Conservation (phyloP, 1,284 basidiomycete species). For the Vanrija pseudolonga region DNA sequence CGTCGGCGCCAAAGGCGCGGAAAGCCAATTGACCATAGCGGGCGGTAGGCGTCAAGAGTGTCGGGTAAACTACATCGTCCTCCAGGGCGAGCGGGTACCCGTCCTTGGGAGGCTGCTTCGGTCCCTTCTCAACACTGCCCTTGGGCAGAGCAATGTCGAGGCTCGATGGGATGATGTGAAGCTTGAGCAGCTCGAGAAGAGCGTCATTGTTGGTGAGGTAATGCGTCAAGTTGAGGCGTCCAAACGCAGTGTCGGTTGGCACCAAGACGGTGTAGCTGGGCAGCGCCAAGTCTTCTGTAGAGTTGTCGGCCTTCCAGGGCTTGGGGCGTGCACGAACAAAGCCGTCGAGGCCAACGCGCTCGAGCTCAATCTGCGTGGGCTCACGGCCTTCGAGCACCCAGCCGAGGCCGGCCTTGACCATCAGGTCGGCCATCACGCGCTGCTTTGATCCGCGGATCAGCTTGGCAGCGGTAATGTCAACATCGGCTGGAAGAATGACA, state of each 20-base stretch:
- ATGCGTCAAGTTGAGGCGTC: conserved; percentile 75
- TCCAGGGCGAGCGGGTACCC: conserved; percentile 66
- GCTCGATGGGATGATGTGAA: conserved; percentile 74
- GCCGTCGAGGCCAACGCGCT: conserved; percentile 43
- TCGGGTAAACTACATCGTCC: conserved; percentile 68
- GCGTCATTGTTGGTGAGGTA: conserved; percentile 63
- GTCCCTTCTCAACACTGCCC: neutral
- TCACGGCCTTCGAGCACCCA: conserved; percentile 84
- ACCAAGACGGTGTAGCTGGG: conserved; percentile 74
- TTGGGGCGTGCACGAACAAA: conserved; percentile 11
- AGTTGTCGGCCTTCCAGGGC: neutral
- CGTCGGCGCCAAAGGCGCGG: conserved; percentile 53
- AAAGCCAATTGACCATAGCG: conserved; percentile 79
- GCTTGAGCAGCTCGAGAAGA: conserved; percentile 69
- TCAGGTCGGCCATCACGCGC: conserved; percentile 78
- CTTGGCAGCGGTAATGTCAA: conserved; percentile 82
- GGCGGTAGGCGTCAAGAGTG: conserved; percentile 61
- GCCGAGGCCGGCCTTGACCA: conserved; percentile 75
- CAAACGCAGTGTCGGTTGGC: conserved; percentile 89
- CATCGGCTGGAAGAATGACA: conserved; percentile 81
- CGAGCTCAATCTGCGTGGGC: conserved; percentile 58
- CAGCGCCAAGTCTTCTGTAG: conserved; percentile 27
- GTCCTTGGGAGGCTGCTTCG: conserved; percentile 20
- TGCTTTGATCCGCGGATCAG: conserved; percentile 82
- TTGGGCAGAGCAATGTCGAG: conserved; percentile 2